phyloP scores from a whole-genome alignment of 306 rosid species.

The Phaseolus lunatus region DNA sequence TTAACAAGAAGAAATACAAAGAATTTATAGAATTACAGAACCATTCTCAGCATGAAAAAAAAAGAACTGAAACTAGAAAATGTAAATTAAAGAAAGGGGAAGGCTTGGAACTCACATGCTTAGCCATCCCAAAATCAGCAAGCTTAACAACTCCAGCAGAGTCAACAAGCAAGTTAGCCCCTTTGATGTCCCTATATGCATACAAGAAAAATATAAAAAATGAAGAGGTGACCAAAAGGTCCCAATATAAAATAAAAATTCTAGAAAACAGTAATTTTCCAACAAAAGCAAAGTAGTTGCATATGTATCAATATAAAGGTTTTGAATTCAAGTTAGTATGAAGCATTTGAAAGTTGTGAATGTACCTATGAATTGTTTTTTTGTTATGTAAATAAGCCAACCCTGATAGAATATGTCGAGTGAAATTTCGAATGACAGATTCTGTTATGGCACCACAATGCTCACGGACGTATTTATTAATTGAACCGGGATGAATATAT shows the following conservation, averaged over 20 bases:
- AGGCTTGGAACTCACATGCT: constrained; percentile 68
- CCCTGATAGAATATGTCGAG: constrained; percentile 90
- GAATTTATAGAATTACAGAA: neutral
- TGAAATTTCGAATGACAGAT: constrained; percentile 81
- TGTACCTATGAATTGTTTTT: constrained; percentile 87
- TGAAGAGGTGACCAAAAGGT: neutral
- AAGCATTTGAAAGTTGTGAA: constrained; percentile 23
- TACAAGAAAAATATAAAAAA: neutral
- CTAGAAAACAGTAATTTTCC: constrained; percentile 1
- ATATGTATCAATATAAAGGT: neutral
- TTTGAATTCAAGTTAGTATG: constrained; percentile 22
- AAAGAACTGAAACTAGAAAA: constrained; percentile 13
- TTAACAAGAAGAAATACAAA: constrained; percentile 2
- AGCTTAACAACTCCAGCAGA: constrained; percentile 86
- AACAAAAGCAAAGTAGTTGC: neutral
- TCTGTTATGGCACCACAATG: constrained; percentile 94
- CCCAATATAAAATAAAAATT: constrained; percentile 27
- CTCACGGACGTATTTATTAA: constrained; percentile 81
- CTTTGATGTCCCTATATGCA: constrained; percentile 80
- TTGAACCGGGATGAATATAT: constrained; percentile 92
- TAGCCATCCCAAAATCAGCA: constrained; percentile 97
- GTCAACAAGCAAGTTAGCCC: constrained; percentile 94
- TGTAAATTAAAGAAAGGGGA: neutral
- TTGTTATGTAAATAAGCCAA: constrained; percentile 88
- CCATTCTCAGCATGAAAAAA: neutral